Evolutionary conservation across 2,329 filamentous ascomycete species (phyloP), one percentile per base, ranked within the genome.

Genomic region (Neonectria ditissima): DNA sequence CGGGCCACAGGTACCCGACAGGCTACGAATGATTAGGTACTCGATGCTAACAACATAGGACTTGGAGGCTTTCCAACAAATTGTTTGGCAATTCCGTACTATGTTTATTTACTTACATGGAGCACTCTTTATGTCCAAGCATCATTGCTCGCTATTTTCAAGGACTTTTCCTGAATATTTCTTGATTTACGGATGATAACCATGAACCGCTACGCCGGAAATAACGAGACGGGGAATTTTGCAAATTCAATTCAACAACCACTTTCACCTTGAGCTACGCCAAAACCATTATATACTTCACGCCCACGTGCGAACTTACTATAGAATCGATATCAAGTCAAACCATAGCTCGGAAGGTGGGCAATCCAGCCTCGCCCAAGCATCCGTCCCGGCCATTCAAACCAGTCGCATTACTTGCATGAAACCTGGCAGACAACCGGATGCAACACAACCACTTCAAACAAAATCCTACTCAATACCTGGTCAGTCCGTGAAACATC

Each of bases 401-500:
- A 24, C 28, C 3, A 22, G 24, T 37, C 2, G 22, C 50, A 39
- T 39, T 26, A 52, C 50, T n/a, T n/a, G 48, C 18, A 52, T 26
- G 50, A 39, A 39, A 52, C 50, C 30, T 39, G 14, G 28, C 14
- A 16, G 39, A 52, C 14, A 30, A 20, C 50, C 50, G 18, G 37
- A 39, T 50, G 47, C 45, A 18, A 39, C 50, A 37, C 32, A 30
- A 8, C 37, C 14, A 20, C 37, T 20, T 37, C 48, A 50, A 20
- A 30, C n/a, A 30, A 39, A 62, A 58, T 54, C 59, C 54, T 48
- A 37, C 30, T 47, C 37, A 34, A 32, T 41, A 5, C 32, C n/a
- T 50, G 24, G n/a, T 28, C 24, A 34, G 14, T 48, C 52, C 41
- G 32, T 53, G 54, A 47, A 44, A 43, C 37, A 54, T 37, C 48